Conservation (phyloP, 345 rosid genomes). For the Hibiscus tridactylites region DNA sequence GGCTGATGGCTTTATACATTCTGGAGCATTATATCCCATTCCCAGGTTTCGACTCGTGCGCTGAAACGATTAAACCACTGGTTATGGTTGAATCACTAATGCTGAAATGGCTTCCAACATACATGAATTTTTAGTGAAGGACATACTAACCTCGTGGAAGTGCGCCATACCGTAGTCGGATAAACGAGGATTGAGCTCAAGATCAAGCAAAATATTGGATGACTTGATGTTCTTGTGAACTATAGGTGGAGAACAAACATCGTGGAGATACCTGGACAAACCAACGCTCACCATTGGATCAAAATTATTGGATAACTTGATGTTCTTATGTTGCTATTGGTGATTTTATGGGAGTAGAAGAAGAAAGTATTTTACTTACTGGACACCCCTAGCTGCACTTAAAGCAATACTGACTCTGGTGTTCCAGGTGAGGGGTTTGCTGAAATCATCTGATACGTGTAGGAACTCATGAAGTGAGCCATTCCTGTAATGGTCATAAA, state of each 20-base stretch:
- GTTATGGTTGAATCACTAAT: neutral
- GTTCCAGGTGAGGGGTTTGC: conserved; percentile 96
- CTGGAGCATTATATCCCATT: conserved; percentile 91
- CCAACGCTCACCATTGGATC: conserved; percentile 4
- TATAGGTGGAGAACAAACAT: conserved; percentile 71
- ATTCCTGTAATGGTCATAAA: conserved; percentile 73
- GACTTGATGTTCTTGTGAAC: conserved; percentile 95
- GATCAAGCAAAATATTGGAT: conserved; percentile 80
- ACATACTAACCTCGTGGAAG: conserved; percentile 50
- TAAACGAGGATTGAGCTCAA: conserved; percentile 71
- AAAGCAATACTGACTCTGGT: conserved; percentile 86
- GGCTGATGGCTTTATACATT: conserved; percentile 58
- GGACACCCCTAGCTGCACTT: conserved; percentile 76
- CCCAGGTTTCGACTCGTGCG: conserved; percentile 86
- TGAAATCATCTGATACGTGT: conserved; percentile 80
- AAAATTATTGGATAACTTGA: neutral
- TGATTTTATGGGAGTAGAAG: too few species aligned
- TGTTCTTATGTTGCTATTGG: too few species aligned
- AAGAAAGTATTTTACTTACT: conserved; percentile 34
- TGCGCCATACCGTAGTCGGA: conserved; percentile 76
- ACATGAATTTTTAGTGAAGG: neutral
- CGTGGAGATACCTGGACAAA: conserved; percentile 78
- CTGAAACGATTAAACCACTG: conserved; percentile 22
- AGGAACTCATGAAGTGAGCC: conserved; percentile 87
- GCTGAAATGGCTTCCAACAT: neutral